These are phyloP conservation scores for Toxicodendron radicans DNA, from an alignment of 345 rosid genomes.

Conservation along the genomic window DNA sequence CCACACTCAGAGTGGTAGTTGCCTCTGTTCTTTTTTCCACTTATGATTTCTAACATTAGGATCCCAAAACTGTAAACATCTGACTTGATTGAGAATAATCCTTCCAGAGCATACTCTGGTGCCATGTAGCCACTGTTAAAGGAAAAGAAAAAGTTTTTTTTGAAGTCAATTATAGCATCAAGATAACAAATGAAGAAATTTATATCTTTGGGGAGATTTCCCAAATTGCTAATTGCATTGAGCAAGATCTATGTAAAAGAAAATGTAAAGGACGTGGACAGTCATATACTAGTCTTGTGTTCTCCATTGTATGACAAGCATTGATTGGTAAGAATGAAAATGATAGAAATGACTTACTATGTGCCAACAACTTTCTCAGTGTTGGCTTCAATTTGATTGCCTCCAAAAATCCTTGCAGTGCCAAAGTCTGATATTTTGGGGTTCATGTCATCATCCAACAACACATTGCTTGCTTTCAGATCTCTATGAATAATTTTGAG, in stretches of 20 bases:
- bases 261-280: neutral
- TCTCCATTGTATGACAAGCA: neutral
- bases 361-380: slow-evolving; percentile 59
- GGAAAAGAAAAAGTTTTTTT: neutral
- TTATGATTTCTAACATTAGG: slow-evolving; percentile 41
- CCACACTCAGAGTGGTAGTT: slow-evolving; percentile 23
- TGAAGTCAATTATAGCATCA: neutral
- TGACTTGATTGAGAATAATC: slow-evolving; percentile 43
- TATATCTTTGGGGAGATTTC: no score
- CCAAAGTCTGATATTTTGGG: slow-evolving; percentile 64
- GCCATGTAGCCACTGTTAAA: slow-evolving; percentile 56
- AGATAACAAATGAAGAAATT: no score
- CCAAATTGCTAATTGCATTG: no score
- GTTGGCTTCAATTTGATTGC: slow-evolving; percentile 45
- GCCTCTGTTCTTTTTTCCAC: slow-evolving; percentile 44
- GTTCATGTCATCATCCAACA: slow-evolving; percentile 50
- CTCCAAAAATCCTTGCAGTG: slow-evolving; percentile 53
- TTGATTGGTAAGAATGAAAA: neutral
- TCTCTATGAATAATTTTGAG: slow-evolving; percentile 54
- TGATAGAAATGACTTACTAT: slow-evolving; percentile 34
- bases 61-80: slow-evolving; percentile 56
- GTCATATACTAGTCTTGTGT: neutral
- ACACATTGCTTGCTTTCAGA: slow-evolving; percentile 49
- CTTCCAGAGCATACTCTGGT: slow-evolving; percentile 50
- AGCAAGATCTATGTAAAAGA: neutral